Percentiles rank a stretch among this genome's conserved stretches.
phyloP scores from a whole-genome alignment of 805 yeast genomes.

The Metschnikowia hibisci region DNA sequence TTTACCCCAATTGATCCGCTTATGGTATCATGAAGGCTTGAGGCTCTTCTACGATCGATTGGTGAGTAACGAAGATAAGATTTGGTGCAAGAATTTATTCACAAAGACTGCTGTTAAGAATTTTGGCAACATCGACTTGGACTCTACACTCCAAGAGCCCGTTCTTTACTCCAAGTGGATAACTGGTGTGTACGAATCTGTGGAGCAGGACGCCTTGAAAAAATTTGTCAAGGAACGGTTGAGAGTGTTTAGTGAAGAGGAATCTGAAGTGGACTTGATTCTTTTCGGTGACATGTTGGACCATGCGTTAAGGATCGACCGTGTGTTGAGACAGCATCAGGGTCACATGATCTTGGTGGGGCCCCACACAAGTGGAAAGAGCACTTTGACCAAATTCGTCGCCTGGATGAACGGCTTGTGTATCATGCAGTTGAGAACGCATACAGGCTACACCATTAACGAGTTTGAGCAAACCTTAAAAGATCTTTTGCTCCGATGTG shows the following conservation, averaged over 20 bases:
- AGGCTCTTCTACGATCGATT: conserved; percentile 76
- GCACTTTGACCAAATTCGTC: conserved; percentile 73
- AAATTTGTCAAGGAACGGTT: conserved; percentile 62
- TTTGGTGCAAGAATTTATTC: conserved; percentile 44
- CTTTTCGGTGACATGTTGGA: conserved; percentile 69
- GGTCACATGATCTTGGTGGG: conserved; percentile 90
- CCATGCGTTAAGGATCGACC: conserved; percentile 71
- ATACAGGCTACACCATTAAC: conserved; percentile 46
- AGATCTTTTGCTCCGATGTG: conserved; percentile 43
- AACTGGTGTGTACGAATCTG: conserved; percentile 57
- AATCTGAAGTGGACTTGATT: conserved; percentile 54
- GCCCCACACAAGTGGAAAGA: conserved; percentile 75
- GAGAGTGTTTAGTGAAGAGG: conserved; percentile 74
- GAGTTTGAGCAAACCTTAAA: conserved; percentile 70
- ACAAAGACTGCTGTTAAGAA: conserved; percentile 25
- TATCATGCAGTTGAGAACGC: conserved; percentile 55
- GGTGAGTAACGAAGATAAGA: conserved; percentile 41
- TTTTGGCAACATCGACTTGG: conserved; percentile 47
- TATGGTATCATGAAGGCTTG: conserved; percentile 81
- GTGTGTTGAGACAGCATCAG: conserved; percentile 79
- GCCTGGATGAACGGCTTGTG: conserved; percentile 86
- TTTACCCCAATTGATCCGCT: conserved; percentile 44
- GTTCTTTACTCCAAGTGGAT: conserved; percentile 75
- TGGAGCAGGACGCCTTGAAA: conserved; percentile 43
- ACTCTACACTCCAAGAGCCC: conserved; percentile 41